Evolutionary conservation across 768 basidiomycete genomes (phyloP).

Genomic region (Solioccasus polychromus): DNA sequence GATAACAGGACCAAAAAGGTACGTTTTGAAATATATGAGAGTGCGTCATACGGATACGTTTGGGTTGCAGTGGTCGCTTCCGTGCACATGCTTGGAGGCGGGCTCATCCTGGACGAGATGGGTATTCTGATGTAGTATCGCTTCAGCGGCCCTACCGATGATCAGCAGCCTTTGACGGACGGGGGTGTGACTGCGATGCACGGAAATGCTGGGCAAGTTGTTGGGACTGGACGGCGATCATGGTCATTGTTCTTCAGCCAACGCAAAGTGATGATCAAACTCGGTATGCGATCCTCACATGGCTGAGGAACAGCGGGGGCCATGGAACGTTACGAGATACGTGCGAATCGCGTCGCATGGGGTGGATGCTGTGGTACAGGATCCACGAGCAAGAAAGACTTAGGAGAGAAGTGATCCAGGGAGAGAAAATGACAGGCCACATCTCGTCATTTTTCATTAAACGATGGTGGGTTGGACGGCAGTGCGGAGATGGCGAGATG

Average conservation of each 20-base stretch:
- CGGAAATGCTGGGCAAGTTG: too few relatives aligned
- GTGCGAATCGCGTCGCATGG: slow-evolving; percentile 23
- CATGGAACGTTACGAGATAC: slow-evolving; percentile 8
- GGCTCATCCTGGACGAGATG: too few relatives aligned
- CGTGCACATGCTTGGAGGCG: slow-evolving; percentile 8
- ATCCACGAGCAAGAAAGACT: slow-evolving; percentile 23
- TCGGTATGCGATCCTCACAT: slow-evolving; percentile 20
- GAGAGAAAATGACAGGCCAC: slow-evolving; percentile 8
- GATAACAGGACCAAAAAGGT: slow-evolving; percentile 18
- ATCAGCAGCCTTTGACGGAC: too few relatives aligned
- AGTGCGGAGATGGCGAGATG: slow-evolving; percentile 27
- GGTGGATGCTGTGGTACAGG: slow-evolving; percentile 21
- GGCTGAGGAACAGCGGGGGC: slow-evolving; percentile 10
- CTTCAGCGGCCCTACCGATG: too few relatives aligned
- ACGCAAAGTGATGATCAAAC: too few relatives aligned
- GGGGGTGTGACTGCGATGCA: too few relatives aligned
- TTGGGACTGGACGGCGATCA: too few relatives aligned
- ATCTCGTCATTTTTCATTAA: slow-evolving; percentile 29
- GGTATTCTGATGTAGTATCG: too few relatives aligned
- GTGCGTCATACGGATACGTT: slow-evolving; percentile 2
- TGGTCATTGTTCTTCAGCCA: too few relatives aligned
- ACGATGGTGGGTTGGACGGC: slow-evolving; percentile 11
- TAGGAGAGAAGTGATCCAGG: slow-evolving; percentile 29
- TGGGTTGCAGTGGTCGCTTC: slow-evolving; percentile 20
- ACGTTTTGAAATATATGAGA: slow-evolving; percentile 22